These are phyloP conservation scores for Chrysoporthe puriensis DNA, from an alignment of 2,329 filamentous ascomycete species.

Conservation along the genomic window DNA sequence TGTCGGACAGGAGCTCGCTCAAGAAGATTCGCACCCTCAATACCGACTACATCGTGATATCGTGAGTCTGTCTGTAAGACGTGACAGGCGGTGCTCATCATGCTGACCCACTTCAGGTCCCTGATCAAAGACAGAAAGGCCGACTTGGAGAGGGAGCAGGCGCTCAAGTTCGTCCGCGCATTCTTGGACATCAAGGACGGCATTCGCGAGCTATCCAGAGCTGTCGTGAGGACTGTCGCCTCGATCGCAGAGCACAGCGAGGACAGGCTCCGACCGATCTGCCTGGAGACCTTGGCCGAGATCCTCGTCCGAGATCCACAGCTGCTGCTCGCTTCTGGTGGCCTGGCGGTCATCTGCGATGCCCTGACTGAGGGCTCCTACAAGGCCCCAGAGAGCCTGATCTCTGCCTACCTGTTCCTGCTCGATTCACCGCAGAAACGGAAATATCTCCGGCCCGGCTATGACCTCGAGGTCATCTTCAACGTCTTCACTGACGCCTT, in stretches of 20 bases:
- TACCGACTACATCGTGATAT: conserved; percentile 88
- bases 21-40: conserved; percentile 86
- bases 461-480: conserved; percentile 87
- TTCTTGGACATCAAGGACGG: conserved; percentile 96
- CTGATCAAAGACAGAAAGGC: conserved; percentile 95
- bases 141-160: conserved; percentile 96
- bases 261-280: conserved; percentile 86
- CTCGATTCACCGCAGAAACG: conserved; percentile 82
- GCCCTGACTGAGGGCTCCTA: conserved; percentile 89
- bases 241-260: conserved; percentile 86
- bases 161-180: conserved; percentile 91
- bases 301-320: conserved; percentile 85
- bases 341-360: conserved; percentile 85
- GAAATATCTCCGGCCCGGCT: conserved; percentile 82
- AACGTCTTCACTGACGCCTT: conserved; percentile 89
- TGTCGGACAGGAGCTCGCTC: conserved; percentile 87
- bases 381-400: conserved; percentile 87
- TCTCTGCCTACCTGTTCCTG: conserved; percentile 85
- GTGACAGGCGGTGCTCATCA: no score
- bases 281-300: conserved; percentile 89
- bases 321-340: conserved; percentile 80
- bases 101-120: conserved; percentile 54
- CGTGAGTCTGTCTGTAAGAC: conserved; percentile 49
- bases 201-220: conserved; percentile 81
- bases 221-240: conserved; percentile 86